Evolutionary conservation across 2,329 filamentous ascomycete genomes (phyloP).

Genomic region (Madurella fahalii): DNA sequence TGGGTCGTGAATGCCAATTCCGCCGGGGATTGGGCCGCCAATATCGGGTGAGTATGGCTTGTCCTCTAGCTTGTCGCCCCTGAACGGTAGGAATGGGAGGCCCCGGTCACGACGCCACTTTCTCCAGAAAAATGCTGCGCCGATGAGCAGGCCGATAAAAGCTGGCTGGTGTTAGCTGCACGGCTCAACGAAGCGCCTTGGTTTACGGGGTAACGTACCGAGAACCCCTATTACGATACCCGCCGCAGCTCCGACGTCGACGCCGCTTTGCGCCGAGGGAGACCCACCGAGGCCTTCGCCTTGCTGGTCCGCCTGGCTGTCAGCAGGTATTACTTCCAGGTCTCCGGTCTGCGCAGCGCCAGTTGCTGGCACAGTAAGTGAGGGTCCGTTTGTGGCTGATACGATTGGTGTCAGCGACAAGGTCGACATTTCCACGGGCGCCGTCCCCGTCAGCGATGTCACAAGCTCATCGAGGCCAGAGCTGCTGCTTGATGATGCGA

Average conservation of each 20-base stretch:
- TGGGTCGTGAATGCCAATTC: neutral
- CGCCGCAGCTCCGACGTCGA: conserved; percentile 8
- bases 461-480: conserved; percentile 6
- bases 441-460: neutral
- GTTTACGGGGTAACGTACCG: conserved; percentile 10
- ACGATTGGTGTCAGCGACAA: neutral
- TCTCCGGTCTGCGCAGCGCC: conserved; percentile 1
- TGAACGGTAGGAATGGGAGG: conserved; percentile 12
- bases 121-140: conserved; percentile 15
- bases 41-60: conserved; percentile 1
- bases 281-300: neutral
- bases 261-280: neutral
- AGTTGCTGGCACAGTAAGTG: conserved; percentile 2
- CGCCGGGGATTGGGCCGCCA: conserved; percentile 5
- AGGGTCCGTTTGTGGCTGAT: neutral
- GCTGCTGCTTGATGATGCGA: neutral
- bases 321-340: neutral
- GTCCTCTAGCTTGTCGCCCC: neutral
- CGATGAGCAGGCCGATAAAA: conserved; percentile 13
- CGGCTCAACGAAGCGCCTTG: too few species aligned
- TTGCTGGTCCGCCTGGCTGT: neutral
- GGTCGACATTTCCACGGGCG: neutral
- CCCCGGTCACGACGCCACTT: conserved; percentile 16
- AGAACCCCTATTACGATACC: conserved; percentile 22
- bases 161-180: conserved; percentile 15